Evolutionary conservation across 2,329 filamentous ascomycete species (phyloP), one percentile per base, ranked within the genome.

Genomic region (Ampelomyces quisqualis): DNA sequence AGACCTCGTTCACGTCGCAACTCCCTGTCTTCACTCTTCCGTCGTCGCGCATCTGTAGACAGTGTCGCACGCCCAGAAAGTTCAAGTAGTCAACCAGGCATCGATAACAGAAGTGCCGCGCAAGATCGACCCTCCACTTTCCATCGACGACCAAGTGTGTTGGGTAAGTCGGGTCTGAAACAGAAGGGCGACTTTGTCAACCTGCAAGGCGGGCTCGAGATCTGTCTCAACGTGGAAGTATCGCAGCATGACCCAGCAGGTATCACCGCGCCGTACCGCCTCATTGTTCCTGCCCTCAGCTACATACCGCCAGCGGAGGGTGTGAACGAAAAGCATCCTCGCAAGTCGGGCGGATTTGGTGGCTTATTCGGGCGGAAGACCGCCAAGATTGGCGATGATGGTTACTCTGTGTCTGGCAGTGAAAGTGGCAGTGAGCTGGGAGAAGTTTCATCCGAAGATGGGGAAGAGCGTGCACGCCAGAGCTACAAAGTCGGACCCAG

Each of bases 201-300:
- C 60, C 75, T 96, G 0, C 81, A 93, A 62, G 86, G 85, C 20
- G 90, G 89, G 0, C 73, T 98, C 7, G 90, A 96, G 52, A 84
- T 98, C 23, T 86, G 82, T 35, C 70, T 98, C 29, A 95, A 96
- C 57, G 82, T 95, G 48, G 93, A 98, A 70, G 82, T 96, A 47
- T 90, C 85, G 57, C 80, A 87, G 30, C 82, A 81, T 49, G 90
- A 98, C 57, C 91, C 93, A 1, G 79, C 86, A 0, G 94, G 93
- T 10, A 89, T 88, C 50, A 98, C 93, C 0, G 80, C 82, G 35
- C 88, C 90, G 7, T 98, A 98, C 66, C 78, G 89, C 26, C 72
- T 98, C 4, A 77, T 97, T 2, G 84, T 98, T 4, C 93, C 94
- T 8, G 81, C 82, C 38, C 72, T 98, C 36, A 70, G 70, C 56